These are phyloP conservation scores for Exophiala viscosa DNA, from an alignment of 2,329 filamentous ascomycete species.

Conservation along the genomic window DNA sequence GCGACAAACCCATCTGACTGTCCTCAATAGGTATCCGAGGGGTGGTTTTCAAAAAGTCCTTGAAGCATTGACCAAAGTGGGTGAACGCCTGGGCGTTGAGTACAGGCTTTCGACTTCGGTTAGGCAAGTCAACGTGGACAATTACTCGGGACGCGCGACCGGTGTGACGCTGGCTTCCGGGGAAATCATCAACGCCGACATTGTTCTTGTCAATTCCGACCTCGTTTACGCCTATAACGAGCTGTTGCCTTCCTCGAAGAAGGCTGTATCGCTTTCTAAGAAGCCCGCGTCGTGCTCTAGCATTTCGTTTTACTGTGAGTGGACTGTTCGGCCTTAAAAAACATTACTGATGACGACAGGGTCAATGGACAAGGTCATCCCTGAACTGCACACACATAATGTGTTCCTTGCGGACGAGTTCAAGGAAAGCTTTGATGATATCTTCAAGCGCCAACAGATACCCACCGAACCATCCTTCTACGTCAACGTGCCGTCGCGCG, in stretches of 20 bases:
- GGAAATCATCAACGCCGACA: conserved; percentile 58
- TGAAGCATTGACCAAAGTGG: conserved; percentile 61
- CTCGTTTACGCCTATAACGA: conserved; percentile 71
- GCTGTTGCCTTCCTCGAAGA: conserved; percentile 56
- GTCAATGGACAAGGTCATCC: conserved; percentile 59
- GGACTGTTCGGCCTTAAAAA: neutral
- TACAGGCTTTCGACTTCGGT: conserved; percentile 61
- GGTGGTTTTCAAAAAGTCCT: conserved; percentile 68
- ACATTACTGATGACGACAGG: conserved; percentile 31
- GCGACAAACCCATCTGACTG: neutral
- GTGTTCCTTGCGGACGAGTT: conserved; percentile 74
- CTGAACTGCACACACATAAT: conserved; percentile 66
- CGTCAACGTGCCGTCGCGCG: conserved; percentile 68
- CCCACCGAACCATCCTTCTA: conserved; percentile 70
- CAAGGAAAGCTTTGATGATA: conserved; percentile 68
- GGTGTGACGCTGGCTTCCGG: conserved; percentile 60
- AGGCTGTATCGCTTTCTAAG: conserved; percentile 37
- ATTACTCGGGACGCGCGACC: conserved; percentile 51
- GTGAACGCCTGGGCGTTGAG: conserved; percentile 58
- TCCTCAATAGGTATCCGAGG: conserved; percentile 35
- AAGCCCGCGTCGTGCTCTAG: conserved; percentile 58
- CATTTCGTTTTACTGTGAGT: conserved; percentile 66
- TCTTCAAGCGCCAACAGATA: conserved; percentile 66
- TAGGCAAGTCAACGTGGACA: conserved; percentile 50
- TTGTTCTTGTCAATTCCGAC: conserved; percentile 70